Conservation (phyloP, 73 alveolate genomes). For the Tetrahymena elliotti region DNA sequence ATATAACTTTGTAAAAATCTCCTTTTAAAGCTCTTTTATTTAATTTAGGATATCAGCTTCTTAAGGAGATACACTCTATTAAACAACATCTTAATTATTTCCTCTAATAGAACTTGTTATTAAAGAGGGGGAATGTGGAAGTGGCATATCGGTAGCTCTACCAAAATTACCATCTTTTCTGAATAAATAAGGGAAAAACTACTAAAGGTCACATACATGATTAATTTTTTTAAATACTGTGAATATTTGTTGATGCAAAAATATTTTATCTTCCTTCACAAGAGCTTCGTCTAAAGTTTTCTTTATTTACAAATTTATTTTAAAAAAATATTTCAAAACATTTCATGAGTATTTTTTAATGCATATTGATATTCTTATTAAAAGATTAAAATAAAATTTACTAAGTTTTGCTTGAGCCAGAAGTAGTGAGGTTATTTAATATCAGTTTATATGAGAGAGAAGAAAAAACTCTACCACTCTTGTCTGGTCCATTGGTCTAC, state of each 20-base stretch:
- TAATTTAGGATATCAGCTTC: neutral
- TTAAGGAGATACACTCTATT: neutral
- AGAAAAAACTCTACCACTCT: neutral
- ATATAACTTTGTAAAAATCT: neutral
- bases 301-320: neutral
- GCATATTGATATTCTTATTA: too few relatives aligned
- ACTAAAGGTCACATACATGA: neutral
- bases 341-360: too few relatives aligned
- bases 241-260: neutral
- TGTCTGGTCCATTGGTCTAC: neutral
- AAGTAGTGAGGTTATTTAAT: neutral
- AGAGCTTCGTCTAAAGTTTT: neutral
- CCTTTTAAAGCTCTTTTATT: neutral
- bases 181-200: neutral
- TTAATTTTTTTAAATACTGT: neutral
- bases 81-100: neutral
- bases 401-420: neutral
- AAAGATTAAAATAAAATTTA: too few relatives aligned
- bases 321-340: too few relatives aligned
- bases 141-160: neutral
- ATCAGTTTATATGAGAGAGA: neutral
- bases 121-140: neutral
- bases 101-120: neutral
- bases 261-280: neutral
- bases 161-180: neutral